Percentiles rank a stretch among this genome's conserved stretches.
Evolutionary conservation across 1,284 basidiomycete genomes (phyloP).

Genomic region (Dichomitus squalens): DNA sequence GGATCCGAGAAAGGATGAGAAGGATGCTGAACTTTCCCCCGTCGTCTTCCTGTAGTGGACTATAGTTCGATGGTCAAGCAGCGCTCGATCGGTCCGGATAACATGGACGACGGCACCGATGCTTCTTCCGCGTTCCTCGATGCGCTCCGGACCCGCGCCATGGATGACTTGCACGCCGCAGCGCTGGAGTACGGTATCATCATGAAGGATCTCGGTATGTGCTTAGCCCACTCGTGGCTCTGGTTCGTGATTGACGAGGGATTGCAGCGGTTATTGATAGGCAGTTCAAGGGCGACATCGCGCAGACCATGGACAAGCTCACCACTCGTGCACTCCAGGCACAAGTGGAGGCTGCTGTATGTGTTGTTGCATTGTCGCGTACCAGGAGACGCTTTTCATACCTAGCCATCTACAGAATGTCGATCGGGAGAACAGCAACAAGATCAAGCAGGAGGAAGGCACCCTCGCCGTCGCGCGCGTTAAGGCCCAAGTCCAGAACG

Average conservation of each 20-base stretch:
- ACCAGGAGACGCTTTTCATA: background rate
- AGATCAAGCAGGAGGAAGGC: constrained; percentile 82
- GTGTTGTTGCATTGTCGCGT: constrained; percentile 27
- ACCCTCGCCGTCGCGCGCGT: constrained; percentile 73
- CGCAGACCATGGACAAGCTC: constrained; percentile 80
- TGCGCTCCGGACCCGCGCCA: constrained; percentile 75
- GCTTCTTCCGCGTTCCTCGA: constrained; percentile 77
- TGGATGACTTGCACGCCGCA: constrained; percentile 81
- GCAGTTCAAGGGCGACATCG: constrained; percentile 82
- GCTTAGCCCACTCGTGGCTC: too few relatives aligned
- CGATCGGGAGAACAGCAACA: constrained; percentile 82
- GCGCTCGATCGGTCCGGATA: constrained; percentile 72
- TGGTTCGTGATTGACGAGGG: too few relatives aligned
- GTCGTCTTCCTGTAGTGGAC: constrained; percentile 41
- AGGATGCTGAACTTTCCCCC: background rate
- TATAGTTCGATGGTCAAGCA: constrained; percentile 76
- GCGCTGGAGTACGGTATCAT: constrained; percentile 80
- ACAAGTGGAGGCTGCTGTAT: constrained; percentile 79
- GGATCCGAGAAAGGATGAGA: background rate
- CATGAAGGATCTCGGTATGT: constrained; percentile 71
- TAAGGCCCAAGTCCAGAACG: constrained; percentile 68
- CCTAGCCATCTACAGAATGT: constrained; percentile 54
- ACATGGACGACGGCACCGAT: constrained; percentile 68
- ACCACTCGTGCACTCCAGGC: constrained; percentile 80
- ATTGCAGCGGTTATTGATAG: constrained; percentile 74